Base-by-base conservation (phyloP, 805 yeast genomes). In the Metschnikowia similis region DNA sequence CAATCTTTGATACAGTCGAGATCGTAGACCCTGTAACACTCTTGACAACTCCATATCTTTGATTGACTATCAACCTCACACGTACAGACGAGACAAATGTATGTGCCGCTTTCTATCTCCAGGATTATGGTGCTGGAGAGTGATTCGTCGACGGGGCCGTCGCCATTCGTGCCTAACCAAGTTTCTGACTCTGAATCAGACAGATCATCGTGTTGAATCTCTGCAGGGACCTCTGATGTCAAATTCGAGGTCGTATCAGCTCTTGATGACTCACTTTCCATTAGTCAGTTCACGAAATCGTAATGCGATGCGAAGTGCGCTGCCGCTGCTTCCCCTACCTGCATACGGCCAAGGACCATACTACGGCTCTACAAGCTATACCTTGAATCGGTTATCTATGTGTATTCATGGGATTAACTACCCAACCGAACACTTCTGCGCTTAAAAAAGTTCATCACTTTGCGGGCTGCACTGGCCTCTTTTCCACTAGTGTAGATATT, bases 51-150 rank as follows among this genome's bases (percentile, higher is more conserved):
- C 94, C 96, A 94, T 48, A 90, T 74, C 41, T 75, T 69, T 21
- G 90, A 82, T 10, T 72, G 67, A 4, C 80, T 74, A 46, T 83
- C 88, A 52, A 92, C 77, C 55, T 89, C 92, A 35, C 87, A 84
- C 0, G 96, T 87, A 67, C 99, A 92, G 10, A 92, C 89, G 64
- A 92, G 74, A 67, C 99, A 92, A 1, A 81, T 77, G 61, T 92
- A 91, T 1, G 77, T 75, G n/a, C 88, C 91, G 10, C 79, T 76
- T 40, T 73, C 75, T 42, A 87, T 79, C 57, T 87, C 94, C 30
- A 68, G 69, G 40, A 75, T 59, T 40, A 85, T 81, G n/a, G 75
- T 65, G 27, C 71, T 57, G 9, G 75, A 60, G 16, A 71, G 59
- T 7, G 71, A 59, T 32, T 69, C 69, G 42, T 64, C 63, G 13